Percentiles rank a stretch among this genome's conserved stretches.
Conservation (phyloP, 805 yeast species). For the Torulaspora franciscae region DNA sequence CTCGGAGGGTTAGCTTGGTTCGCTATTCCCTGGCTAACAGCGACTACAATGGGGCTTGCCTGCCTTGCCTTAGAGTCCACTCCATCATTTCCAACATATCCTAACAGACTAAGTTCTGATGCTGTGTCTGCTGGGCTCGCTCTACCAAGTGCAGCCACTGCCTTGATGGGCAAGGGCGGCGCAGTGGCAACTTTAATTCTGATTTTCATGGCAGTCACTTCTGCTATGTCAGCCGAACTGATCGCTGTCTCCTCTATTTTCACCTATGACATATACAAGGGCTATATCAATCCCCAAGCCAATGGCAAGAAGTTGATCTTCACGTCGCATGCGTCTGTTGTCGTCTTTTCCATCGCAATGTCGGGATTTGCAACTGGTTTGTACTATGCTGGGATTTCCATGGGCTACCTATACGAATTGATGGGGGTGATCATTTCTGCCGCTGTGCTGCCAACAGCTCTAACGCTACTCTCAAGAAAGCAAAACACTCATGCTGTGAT, state of each 20-base stretch:
- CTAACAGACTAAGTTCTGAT: constrained; percentile 54
- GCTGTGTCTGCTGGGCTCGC: constrained; percentile 81
- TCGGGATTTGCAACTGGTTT: constrained; percentile 81
- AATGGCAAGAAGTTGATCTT: constrained; percentile 64
- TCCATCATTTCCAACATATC: constrained; percentile 77
- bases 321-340: constrained; percentile 63
- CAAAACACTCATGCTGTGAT: constrained; percentile 69
- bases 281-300: constrained; percentile 75
- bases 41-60: constrained; percentile 85
- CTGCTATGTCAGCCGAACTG: constrained; percentile 88
- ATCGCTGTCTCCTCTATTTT: constrained; percentile 81
- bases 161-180: constrained; percentile 82
- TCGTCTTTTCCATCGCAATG: constrained; percentile 59
- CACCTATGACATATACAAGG: constrained; percentile 81
- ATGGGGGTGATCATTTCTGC: constrained; percentile 89
- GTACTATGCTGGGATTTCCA: constrained; percentile 71
- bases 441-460: constrained; percentile 73
- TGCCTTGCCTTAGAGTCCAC: constrained; percentile 66
- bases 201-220: constrained; percentile 88
- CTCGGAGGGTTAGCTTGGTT: constrained; percentile 90
- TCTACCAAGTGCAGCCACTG: constrained; percentile 63
- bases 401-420: constrained; percentile 82
- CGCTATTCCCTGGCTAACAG: constrained; percentile 77
- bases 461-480: constrained; percentile 58
- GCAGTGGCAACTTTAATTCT: constrained; percentile 75